Conservation (phyloP, 2,329 filamentous ascomycete species). For the Beauveria bassiana region DNA sequence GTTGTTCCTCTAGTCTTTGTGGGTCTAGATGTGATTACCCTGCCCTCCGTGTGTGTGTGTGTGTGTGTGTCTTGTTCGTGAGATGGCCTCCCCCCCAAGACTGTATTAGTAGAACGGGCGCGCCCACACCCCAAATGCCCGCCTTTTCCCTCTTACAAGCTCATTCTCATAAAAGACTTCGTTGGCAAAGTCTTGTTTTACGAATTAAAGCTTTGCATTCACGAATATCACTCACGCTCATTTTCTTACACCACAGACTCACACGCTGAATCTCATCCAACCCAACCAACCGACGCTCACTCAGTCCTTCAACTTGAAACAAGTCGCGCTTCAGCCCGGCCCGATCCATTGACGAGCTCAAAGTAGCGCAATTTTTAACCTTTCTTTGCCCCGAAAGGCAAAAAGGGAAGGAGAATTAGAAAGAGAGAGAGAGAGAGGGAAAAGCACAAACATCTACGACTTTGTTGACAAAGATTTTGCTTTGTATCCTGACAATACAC, state of each 20-base stretch:
- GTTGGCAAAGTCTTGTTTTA: slow-evolving; percentile 46
- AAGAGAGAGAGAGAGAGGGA: too few species aligned
- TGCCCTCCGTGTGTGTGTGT: neutral
- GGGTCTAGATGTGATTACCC: neutral
- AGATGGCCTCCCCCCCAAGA: slow-evolving; percentile 1
- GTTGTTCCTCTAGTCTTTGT: neutral
- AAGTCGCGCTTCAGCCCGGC: neutral
- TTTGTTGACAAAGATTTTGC: too few species aligned
- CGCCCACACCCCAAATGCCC: neutral
- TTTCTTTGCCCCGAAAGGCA: too few species aligned
- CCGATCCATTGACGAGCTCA: neutral
- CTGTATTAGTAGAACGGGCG: neutral
- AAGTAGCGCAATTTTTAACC: neutral
- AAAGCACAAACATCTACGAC: too few species aligned
- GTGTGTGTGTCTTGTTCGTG: neutral
- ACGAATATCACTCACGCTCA: slow-evolving; percentile 12
- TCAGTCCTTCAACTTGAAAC: slow-evolving; percentile 8
- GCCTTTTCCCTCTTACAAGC: slow-evolving; percentile 3
- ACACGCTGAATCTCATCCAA: slow-evolving; percentile 22
- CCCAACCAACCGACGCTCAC: neutral
- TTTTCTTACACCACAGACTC: too few species aligned
- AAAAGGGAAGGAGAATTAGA: too few species aligned
- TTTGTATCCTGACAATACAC: neutral
- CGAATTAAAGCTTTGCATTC: slow-evolving; percentile 21
- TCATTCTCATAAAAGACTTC: slow-evolving; percentile 14